Evolutionary conservation across 2,329 filamentous ascomycete species (phyloP), one percentile per base, ranked within the genome.

Genomic region (Calonectria naviculata): DNA sequence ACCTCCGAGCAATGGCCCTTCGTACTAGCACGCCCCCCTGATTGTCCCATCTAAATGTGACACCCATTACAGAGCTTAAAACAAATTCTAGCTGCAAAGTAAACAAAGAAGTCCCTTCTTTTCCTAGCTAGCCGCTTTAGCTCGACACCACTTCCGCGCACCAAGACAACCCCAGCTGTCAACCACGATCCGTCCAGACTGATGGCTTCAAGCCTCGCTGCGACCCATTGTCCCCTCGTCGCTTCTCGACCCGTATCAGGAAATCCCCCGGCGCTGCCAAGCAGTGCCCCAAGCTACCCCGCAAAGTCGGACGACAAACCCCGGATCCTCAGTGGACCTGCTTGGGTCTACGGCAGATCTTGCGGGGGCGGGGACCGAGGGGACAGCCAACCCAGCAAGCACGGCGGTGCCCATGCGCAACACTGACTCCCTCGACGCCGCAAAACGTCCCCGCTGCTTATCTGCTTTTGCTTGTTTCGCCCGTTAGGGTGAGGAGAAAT

Each of bases 171-270:
- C 26, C 34, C n/a, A 36, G 26, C 24, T 19, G 31, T 54, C 46
- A 24, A 29, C 47, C 46, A n/a, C 38, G 36, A 41, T 15, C 24
- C 26, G 19, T 15, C 38, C 10, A 44, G 28, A 44, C 34, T 38
- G n/a, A 61, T 15, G 44, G 17, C 38, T 10, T 28, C 24, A 17
- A 61, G 38, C 24, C 13, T 29, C 56, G 24, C 7, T 21, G 24
- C 31, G 26, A 52, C 31, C 31, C 31, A 2, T 29, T 56, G 49
- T 66, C 71, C 68, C 73, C 70, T 72, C 74, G 71, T 78, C 76
- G 76, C 75, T 58, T 73, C 73, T 76, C 67, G 49, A 42, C 63
- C 76, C 73, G 44, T 74, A 76, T 74, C 46, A 65, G 76, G 76
- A 70, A 78, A 54, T 76, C 49, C 74, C 71, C 76, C 76, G 75